Percentiles rank a stretch among this genome's conserved stretches.
Evolutionary conservation across 2,329 filamentous ascomycete species (phyloP).

Genomic region (Golovinomyces cichoracearum): DNA sequence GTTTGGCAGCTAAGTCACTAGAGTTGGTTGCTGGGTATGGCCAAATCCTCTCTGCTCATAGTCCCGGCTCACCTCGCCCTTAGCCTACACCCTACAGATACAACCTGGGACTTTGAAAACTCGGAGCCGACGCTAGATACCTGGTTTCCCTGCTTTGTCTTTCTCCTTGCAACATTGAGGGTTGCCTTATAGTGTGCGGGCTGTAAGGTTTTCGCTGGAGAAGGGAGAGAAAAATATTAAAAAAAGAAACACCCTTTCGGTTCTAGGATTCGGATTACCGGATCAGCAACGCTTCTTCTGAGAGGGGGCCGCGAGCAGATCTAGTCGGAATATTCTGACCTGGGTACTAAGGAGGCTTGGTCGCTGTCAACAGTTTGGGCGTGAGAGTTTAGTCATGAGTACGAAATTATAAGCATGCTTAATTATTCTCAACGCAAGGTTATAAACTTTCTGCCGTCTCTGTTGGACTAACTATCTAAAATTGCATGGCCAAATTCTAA

Average conservation of each 20-base stretch:
- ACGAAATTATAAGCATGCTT: neutral
- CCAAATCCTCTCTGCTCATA: neutral
- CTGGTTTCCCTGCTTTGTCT: neutral
- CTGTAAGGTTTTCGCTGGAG: neutral
- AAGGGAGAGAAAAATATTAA: neutral
- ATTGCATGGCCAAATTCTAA: neutral
- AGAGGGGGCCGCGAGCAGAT: neutral
- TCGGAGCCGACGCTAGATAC: neutral
- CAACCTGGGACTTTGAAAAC: neutral
- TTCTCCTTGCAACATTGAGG: neutral
- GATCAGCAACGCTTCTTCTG: neutral
- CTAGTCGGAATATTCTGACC: neutral
- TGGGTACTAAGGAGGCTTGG: neutral
- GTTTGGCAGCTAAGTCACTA: neutral
- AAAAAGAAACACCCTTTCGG: neutral
- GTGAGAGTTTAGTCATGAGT: neutral
- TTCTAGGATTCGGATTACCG: neutral
- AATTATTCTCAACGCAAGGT: neutral
- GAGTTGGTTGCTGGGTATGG: neutral
- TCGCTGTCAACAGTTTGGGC: neutral
- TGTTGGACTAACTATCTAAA: neutral
- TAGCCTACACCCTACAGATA: neutral
- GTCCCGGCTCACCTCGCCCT: neutral
- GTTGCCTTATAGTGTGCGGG: neutral
- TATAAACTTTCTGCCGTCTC: neutral